Base-by-base conservation (phyloP, 148 eudicot species). In the Vaccinium corymbosum region DNA sequence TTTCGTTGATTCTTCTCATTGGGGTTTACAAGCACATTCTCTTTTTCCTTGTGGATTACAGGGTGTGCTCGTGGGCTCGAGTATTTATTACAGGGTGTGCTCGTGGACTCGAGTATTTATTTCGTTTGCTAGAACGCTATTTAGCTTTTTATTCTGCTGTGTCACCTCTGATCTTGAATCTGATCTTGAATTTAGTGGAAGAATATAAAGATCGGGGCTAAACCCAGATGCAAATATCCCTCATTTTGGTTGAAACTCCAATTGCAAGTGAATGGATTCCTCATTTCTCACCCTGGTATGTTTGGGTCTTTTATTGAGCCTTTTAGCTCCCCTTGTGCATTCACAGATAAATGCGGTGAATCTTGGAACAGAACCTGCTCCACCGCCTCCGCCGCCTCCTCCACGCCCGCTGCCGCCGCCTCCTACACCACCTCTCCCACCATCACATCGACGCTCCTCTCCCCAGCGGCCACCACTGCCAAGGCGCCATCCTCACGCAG, bases 251-350 rank as follows among this genome's bases (percentile, higher is more conserved):
- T 74, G 52, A 35, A 1, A 11, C 77, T 73, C 20, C 59, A 52
- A 75, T 56, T 46, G 20, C 61, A 52, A 17, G 72, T 27, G 57
- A 25, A 92, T 93, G 92, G 92, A 90, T 29, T 73, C 84, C 75
- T 86, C 90, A 83, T 87, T 87, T 55, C 61, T 81, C 83, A 79
- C 80, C 11, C 73, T 89, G 38, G 29, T 85, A 10, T 8, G 52
- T 86, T 83, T 83, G 71, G 85, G 80, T 53, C 27, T 86, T 79
- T 25, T 85, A 49, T 72, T 76, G n/a, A 55, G 68, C 55, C 71
- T 81, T 14, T 88, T 86, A 57, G 72, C 86, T 16, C 81, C 82
- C 61, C 22, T 84, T 27, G 91, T 84, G 57, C 87, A 84, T 7
- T 87, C 92, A 48, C 90, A 89, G 56, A 17, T 12, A 9, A 56